These are phyloP conservation scores for Escovopsis weberi DNA, from an alignment of 2,329 filamentous ascomycete species.

Conservation along the genomic window DNA sequence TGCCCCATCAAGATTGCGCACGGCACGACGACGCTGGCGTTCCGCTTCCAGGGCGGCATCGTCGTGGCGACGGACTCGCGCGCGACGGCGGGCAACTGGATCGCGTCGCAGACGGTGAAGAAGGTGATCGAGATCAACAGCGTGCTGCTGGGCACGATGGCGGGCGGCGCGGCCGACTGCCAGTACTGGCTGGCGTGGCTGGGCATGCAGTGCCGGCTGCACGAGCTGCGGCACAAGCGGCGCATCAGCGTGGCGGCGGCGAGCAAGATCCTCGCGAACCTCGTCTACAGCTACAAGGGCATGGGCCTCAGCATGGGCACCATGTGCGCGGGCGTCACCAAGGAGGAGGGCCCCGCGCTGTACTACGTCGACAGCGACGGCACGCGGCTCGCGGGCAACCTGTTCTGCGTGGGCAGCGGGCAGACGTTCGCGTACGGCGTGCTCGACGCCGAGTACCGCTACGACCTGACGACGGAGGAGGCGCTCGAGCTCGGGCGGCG, in stretches of 20 bases:
- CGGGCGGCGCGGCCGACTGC: conserved; percentile 94
- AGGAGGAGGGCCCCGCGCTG: conserved; percentile 87
- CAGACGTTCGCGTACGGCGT: conserved; percentile 99
- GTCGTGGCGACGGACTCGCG: conserved; percentile 96
- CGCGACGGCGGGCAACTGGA: conserved; percentile 97
- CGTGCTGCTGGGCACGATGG: conserved; percentile 91
- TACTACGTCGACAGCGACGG: conserved; percentile 97
- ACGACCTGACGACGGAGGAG: conserved; percentile 75
- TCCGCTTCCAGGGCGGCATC: conserved; percentile 96
- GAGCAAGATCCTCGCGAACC: conserved; percentile 95
- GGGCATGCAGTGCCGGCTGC: conserved; percentile 96
- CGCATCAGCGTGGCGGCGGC: conserved; percentile 95
- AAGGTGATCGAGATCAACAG: conserved; percentile 99
- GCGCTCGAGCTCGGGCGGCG: conserved; percentile 81
- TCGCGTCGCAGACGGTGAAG: conserved; percentile 98
- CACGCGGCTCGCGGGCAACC: conserved; percentile 79
- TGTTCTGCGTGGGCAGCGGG: conserved; percentile 96
- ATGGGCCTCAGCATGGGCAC: conserved; percentile 99
- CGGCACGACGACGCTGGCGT: conserved; percentile 94
- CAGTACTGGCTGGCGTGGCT: conserved; percentile 99
- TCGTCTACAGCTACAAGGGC: conserved; percentile 97
- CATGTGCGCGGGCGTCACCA: conserved; percentile 95
- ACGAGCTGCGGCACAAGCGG: conserved; percentile 98
- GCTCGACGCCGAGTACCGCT: conserved; percentile 86
- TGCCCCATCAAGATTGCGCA: conserved; percentile 99